Evolutionary conservation across 441 rosid species (phyloP).

Genomic region (Corymbia citriodora): DNA sequence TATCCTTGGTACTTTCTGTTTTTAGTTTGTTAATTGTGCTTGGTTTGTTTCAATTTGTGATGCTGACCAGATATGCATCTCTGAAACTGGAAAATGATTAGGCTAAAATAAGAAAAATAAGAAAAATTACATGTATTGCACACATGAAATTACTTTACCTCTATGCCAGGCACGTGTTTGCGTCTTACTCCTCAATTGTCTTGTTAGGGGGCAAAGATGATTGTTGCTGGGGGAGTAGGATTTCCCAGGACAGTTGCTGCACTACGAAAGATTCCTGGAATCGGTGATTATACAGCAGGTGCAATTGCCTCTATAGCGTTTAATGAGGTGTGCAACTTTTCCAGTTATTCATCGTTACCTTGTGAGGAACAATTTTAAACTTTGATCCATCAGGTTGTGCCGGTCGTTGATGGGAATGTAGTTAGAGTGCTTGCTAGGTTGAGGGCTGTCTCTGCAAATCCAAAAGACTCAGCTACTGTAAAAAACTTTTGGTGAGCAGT

Average conservation of each 20-base stretch:
- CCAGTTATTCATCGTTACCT: not conserved
- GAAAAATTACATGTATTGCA: not conserved
- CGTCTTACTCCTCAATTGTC: not conserved
- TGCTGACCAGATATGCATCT: not conserved
- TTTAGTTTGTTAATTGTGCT: not conserved
- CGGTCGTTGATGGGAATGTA: slow-evolving; percentile 92
- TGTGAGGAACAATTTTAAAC: not conserved
- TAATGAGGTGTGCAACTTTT: slow-evolving; percentile 41
- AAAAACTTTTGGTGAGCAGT: slow-evolving; percentile 66
- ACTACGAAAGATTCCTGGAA: slow-evolving; percentile 75
- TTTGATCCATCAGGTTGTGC: slow-evolving; percentile 55
- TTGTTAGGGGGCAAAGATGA: slow-evolving; percentile 84
- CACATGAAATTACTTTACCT: not conserved
- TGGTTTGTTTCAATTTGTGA: not conserved
- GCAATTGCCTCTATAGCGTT: slow-evolving; percentile 95
- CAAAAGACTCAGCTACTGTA: slow-evolving; percentile 52
- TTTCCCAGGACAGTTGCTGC: slow-evolving; percentile 59
- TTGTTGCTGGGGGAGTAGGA: slow-evolving; percentile 41
- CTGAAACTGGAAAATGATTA: not conserved
- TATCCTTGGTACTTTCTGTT: not conserved
- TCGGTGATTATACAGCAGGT: slow-evolving; percentile 94
- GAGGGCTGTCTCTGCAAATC: slow-evolving; percentile 71
- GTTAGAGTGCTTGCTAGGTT: slow-evolving; percentile 80
- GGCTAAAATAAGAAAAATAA: not conserved
- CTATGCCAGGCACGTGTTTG: not conserved